Conservation (phyloP, 2,329 filamentous ascomycete genomes). For the Escovopsis sp. region DNA sequence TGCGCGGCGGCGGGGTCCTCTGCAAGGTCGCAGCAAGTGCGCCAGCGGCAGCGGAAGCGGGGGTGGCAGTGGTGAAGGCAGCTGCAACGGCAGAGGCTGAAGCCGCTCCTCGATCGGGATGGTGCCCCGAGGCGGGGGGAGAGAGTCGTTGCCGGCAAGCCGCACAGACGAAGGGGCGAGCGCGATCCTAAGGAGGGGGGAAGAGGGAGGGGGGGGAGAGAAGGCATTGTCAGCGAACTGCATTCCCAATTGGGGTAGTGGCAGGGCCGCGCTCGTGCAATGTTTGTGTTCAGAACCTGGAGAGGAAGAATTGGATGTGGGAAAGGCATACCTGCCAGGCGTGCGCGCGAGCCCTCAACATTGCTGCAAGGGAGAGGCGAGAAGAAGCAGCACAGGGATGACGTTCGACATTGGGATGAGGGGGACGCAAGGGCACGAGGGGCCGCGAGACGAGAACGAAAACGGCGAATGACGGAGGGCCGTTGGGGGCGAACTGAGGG, state of each 20-base stretch:
- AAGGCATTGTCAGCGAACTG: too few species aligned
- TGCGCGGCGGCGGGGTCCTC: neutral
- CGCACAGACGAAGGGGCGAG: conserved; percentile 25
- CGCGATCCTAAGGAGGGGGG: conserved; percentile 19
- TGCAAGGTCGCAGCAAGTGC: neutral
- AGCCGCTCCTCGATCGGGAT: neutral
- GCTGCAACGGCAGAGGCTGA: neutral
- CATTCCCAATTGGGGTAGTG: too few species aligned
- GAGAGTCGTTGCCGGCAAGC: conserved; percentile 20
- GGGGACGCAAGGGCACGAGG: too few species aligned
- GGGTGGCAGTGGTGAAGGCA: too few species aligned
- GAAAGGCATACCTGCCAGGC: conserved; percentile 21
- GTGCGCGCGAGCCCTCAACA: conserved; percentile 27
- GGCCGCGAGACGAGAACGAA: too few species aligned
- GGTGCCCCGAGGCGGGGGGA: conserved; percentile 6
- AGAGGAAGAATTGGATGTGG: conserved; percentile 1
- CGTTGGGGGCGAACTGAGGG: too few species aligned
- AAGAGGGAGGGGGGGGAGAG: too few species aligned
- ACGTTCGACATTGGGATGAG: conserved; percentile 3
- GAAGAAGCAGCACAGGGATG: conserved; percentile 1
- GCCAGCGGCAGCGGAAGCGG: too few species aligned
- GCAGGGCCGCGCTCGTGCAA: too few species aligned
- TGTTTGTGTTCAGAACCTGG: too few species aligned
- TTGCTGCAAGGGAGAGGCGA: conserved; percentile 12
- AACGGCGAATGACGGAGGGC: too few species aligned